phyloP scores from a whole-genome alignment of 108 stramenopile genomes.

The Stephanodiscus triporus region DNA sequence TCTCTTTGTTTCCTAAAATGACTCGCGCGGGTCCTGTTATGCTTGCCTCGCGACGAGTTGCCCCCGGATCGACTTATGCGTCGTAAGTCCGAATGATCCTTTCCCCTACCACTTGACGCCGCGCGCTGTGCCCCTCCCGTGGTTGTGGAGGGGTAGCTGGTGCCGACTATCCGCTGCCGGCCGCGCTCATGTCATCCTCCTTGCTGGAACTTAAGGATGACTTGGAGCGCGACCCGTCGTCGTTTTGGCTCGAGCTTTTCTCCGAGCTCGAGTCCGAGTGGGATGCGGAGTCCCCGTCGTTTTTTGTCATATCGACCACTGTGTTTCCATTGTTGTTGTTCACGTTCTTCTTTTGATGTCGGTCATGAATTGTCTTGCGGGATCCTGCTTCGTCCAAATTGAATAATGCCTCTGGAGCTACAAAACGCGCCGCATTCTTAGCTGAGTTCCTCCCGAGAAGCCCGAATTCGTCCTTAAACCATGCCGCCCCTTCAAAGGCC shows the following conservation, averaged over 20 bases:
- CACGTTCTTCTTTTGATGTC: background rate
- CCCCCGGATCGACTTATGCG: no score
- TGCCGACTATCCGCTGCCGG: background rate
- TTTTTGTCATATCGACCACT: no score
- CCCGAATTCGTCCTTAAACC: slow-evolving; percentile 5
- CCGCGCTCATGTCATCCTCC: no score
- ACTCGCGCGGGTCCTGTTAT: background rate
- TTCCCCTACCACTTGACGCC: background rate
- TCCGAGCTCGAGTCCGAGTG: background rate
- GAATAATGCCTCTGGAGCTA: background rate
- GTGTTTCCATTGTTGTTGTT: background rate
- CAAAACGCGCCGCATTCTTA: no score
- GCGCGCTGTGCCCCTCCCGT: background rate
- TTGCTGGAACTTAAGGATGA: background rate
- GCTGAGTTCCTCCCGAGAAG: background rate
- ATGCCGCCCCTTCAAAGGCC: background rate
- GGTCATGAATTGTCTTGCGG: no score
- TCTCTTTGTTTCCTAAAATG: no score
- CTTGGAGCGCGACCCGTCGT: background rate
- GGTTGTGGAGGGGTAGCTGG: background rate
- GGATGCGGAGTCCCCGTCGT: background rate
- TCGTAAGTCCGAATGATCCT: background rate
- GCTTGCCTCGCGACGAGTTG: no score
- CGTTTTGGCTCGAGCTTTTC: background rate
- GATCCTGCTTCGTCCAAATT: no score